Conservation (phyloP, 2,329 filamentous ascomycete species). For the Epichloe brachyelytri region DNA sequence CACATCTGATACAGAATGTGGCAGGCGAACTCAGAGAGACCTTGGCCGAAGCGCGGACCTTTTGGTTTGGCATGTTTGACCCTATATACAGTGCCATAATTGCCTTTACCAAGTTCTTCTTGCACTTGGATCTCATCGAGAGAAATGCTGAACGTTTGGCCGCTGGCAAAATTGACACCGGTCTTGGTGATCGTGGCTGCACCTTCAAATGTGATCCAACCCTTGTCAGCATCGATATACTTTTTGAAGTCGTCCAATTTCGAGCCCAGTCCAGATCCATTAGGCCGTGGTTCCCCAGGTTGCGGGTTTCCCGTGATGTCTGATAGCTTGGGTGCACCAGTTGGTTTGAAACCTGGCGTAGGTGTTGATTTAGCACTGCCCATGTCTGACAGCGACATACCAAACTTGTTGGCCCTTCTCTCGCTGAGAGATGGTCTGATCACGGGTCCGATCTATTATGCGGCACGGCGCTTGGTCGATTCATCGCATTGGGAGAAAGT, state of each 20-base stretch:
- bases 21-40: conserved; percentile 34
- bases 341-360: conserved; percentile 14
- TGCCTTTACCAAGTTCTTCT: conserved; percentile 91
- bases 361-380: conserved; percentile 16
- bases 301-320: conserved; percentile 22
- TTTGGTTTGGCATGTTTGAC: conserved; percentile 67
- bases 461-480: conserved; percentile 32
- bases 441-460: conserved; percentile 40
- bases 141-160: conserved; percentile 83
- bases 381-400: conserved; percentile 47
- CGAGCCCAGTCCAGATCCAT: conserved; percentile 28
- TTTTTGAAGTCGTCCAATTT: conserved; percentile 53
- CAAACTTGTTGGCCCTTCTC: conserved; percentile 41
- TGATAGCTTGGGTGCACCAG: conserved; percentile 30
- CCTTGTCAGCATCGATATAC: conserved; percentile 82
- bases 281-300: conserved; percentile 14
- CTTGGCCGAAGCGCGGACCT: conserved; percentile 44
- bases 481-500: conserved; percentile 26
- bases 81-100: conserved; percentile 97
- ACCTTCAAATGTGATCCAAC: conserved; percentile 83
- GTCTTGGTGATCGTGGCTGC: conserved; percentile 81
- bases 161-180: conserved; percentile 85
- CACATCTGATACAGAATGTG: conserved; percentile 24
- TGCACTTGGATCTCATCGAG: conserved; percentile 89
- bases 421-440: conserved; percentile 51